Base-by-base conservation (phyloP, 1,284 basidiomycete genomes). In the Malassezia cuniculi region DNA sequence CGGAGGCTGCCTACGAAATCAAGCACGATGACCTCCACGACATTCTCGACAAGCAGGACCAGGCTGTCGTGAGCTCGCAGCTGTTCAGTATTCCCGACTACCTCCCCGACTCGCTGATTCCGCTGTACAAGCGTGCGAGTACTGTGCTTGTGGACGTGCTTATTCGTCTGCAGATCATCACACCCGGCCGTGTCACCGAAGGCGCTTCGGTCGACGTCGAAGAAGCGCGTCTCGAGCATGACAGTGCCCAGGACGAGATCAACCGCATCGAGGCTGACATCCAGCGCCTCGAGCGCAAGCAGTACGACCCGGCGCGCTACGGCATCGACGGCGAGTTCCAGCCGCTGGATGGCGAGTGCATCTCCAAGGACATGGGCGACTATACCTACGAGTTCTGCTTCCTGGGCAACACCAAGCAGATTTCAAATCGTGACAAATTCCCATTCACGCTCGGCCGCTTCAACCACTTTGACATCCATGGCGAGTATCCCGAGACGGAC, bases 361-460 rank as follows among this genome's bases (percentile, higher is more conserved):
- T 97, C 16, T 34, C 40, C n/a, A 81, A 79, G 57, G 77, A 87
- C 39, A 74, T 76, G 12, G 90, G 90, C 71, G 90, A 94, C 80
- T 97, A 95, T 69, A 85, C 80, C 1, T 99, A 97, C 68, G 85
- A 90, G 66, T 74, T 94, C n/a, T 97, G 90, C 71, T 76, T 94
- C 58, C 94, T 95, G 52, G 77, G 80, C 10, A 77, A 81, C 52
- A 83, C 82, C 1, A 81, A 74, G 37, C 90, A 99, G 70, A 93
- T 83, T 68, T 80, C 83, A 14, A 82, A 82, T 64, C 78, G 80
- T 47, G 84, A 85, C 37, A 80, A 82, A 15, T 73, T 74, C 5
- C 77, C 75, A 0, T 82, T 85, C 70, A 81, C 77, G 52, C 78
- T 95, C 18, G 90, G 48, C 50, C 86, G 83, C 3, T 76, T 74